These are phyloP conservation scores for Flaveria brownii DNA, from an alignment of 129 eudicot genomes.

Conservation along the genomic window DNA sequence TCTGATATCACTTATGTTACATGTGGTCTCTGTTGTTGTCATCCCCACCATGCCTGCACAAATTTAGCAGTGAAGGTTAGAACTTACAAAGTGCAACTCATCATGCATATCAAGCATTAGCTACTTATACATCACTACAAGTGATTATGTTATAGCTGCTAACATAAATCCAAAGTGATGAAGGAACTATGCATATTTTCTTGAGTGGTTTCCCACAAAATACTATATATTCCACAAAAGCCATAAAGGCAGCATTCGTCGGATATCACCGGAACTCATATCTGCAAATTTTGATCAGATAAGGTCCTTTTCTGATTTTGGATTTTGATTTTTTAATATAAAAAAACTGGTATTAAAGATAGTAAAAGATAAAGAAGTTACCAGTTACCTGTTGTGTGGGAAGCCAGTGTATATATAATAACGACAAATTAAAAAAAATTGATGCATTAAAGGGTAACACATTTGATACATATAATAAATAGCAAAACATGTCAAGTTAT, in stretches of 20 bases:
- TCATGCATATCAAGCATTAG: constrained; percentile 1
- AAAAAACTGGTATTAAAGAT: not conserved
- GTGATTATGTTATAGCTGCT: not conserved
- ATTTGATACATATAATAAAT: not conserved
- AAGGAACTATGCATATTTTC: not conserved
- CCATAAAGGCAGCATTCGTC: not conserved
- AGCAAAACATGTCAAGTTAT: not conserved
- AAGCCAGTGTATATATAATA: not conserved
- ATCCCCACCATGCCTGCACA: constrained; percentile 39
- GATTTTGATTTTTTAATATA: not conserved
- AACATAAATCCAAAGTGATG: constrained; percentile 18
- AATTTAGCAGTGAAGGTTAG: constrained; percentile 6
- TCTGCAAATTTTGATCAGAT: not conserved
- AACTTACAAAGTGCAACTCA: not conserved
- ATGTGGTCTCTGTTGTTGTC: constrained; percentile 28
- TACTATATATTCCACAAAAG: not conserved
- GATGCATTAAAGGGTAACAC: not conserved
- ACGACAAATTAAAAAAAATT: not conserved
- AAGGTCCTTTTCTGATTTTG: not conserved
- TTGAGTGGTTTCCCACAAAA: not conserved
- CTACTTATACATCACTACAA: not conserved
- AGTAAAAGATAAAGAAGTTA: not conserved
- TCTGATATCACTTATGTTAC: constrained; percentile 27
- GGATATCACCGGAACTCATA: not conserved
- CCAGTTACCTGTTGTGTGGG: not conserved